Conservation (phyloP, 1,139 yeast species). For the Suhomyces ambrosiae region DNA sequence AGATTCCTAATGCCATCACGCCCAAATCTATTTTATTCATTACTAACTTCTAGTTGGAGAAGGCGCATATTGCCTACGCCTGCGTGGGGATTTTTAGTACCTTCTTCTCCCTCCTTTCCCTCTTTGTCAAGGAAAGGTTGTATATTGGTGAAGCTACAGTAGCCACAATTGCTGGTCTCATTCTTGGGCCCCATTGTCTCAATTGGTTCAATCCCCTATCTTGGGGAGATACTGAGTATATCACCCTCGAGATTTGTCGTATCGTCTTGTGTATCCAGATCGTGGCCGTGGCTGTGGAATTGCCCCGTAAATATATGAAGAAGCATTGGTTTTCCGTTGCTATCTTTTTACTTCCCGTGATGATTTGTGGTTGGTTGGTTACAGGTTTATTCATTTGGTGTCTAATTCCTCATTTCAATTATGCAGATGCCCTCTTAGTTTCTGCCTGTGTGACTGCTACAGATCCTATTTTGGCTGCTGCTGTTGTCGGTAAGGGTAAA, state of each 20-base stretch:
- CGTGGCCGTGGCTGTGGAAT: slow-evolving; percentile 95
- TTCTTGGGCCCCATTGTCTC: slow-evolving; percentile 91
- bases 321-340: slow-evolving; percentile 87
- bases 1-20: too few species aligned
- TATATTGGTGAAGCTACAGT: slow-evolving; percentile 97
- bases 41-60: slow-evolving; percentile 36
- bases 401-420: slow-evolving; percentile 78
- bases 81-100: slow-evolving; percentile 89
- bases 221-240: slow-evolving; percentile 90
- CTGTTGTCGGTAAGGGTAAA: slow-evolving; percentile 96
- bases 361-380: slow-evolving; percentile 92
- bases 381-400: slow-evolving; percentile 86
- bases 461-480: slow-evolving; percentile 96
- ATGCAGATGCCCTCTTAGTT: slow-evolving; percentile 74
- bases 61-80: slow-evolving; percentile 88
- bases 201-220: slow-evolving; percentile 84
- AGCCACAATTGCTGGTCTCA: slow-evolving; percentile 87
- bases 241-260: slow-evolving; percentile 87
- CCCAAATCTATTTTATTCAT: too few species aligned
- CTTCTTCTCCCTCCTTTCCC: slow-evolving; percentile 82
- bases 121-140: slow-evolving; percentile 84
- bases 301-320: slow-evolving; percentile 90
- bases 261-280: slow-evolving; percentile 90
- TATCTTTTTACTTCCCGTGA: slow-evolving; percentile 80
- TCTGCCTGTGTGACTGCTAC: slow-evolving; percentile 97